phyloP scores from a whole-genome alignment of 805 yeast species.

The Lachancea thermotolerans region DNA sequence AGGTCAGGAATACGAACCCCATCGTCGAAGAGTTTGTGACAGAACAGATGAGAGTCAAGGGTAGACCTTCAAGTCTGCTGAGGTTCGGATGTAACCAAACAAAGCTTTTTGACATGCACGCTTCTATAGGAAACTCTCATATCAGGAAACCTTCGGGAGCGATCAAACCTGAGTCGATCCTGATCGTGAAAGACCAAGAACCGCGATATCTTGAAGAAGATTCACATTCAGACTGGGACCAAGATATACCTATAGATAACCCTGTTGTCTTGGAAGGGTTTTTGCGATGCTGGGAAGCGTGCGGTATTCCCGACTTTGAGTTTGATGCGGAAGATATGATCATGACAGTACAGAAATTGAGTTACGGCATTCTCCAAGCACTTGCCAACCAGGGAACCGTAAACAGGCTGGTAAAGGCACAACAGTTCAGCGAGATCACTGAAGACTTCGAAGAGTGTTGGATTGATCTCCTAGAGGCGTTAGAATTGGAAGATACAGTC shows the following conservation, averaged over 20 bases:
- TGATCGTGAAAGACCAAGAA: slow-evolving; percentile 4
- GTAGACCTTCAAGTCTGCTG: background rate
- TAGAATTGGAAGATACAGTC: slow-evolving; percentile 1
- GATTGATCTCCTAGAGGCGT: slow-evolving; percentile 3
- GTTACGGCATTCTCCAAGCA: slow-evolving; percentile 7
- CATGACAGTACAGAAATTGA: slow-evolving; percentile 7
- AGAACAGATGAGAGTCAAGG: background rate
- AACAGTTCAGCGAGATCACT: background rate
- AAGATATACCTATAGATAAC: slow-evolving; percentile 4
- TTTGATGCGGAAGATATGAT: slow-evolving; percentile 5
- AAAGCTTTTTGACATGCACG: slow-evolving; percentile 2
- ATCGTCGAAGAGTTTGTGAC: slow-evolving; percentile 5
- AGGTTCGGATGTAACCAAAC: slow-evolving; percentile 5
- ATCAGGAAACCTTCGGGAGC: background rate
- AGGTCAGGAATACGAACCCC: slow-evolving; percentile 3
- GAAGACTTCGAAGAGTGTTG: slow-evolving; percentile 6
- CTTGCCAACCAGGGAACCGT: slow-evolving; percentile 4
- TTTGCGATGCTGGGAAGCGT: slow-evolving; percentile 5
- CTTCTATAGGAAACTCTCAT: background rate
- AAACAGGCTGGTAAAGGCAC: background rate
- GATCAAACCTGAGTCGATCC: background rate
- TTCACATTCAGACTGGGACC: slow-evolving; percentile 4
- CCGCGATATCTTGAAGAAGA: slow-evolving; percentile 1
- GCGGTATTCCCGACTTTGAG: slow-evolving; percentile 5
- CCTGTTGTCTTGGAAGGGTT: slow-evolving; percentile 5